A percentile compares a stretch with the other conserved stretches of the same genome.
Evolutionary conservation across 768 basidiomycete species (phyloP).

Genomic region (Gymnopilus dilepis): DNA sequence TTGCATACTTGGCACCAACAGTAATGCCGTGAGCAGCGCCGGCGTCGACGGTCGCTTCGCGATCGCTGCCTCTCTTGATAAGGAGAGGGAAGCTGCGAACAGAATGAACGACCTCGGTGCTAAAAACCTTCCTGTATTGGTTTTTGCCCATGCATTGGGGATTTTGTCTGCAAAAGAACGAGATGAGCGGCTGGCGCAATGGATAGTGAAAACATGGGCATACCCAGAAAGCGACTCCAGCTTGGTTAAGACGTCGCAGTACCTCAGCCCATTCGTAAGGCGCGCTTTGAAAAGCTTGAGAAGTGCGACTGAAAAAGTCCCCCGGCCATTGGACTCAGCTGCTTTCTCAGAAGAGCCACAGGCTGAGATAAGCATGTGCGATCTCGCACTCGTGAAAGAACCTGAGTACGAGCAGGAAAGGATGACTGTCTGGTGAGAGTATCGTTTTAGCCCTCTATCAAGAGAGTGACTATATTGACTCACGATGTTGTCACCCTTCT

Average conservation of each 20-base stretch:
- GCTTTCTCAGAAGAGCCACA: not conserved
- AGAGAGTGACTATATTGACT: not conserved
- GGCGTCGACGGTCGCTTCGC: not conserved
- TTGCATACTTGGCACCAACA: constrained; percentile 7
- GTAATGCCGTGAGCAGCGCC: constrained; percentile 17
- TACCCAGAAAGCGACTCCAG: not conserved
- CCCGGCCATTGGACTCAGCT: not conserved
- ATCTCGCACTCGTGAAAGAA: not conserved
- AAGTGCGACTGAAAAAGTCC: not conserved
- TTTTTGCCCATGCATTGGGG: constrained; percentile 12
- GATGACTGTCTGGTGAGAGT: not conserved
- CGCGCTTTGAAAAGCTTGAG: not conserved
- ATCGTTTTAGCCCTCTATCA: not conserved
- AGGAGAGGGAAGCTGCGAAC: not conserved
- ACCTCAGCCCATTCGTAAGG: not conserved
- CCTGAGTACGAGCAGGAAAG: not conserved
- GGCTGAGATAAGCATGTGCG: not conserved
- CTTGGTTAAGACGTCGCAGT: not conserved
- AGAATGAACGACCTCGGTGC: not conserved
- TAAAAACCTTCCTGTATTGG: constrained; percentile 11
- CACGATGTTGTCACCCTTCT: constrained; percentile 2
- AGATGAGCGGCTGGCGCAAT: not conserved
- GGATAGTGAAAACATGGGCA: not conserved
- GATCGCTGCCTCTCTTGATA: no score
- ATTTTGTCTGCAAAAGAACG: constrained; percentile 12